Evolutionary conservation across 768 basidiomycete species (phyloP).

Genomic region (Rossbeevera mucosa): DNA sequence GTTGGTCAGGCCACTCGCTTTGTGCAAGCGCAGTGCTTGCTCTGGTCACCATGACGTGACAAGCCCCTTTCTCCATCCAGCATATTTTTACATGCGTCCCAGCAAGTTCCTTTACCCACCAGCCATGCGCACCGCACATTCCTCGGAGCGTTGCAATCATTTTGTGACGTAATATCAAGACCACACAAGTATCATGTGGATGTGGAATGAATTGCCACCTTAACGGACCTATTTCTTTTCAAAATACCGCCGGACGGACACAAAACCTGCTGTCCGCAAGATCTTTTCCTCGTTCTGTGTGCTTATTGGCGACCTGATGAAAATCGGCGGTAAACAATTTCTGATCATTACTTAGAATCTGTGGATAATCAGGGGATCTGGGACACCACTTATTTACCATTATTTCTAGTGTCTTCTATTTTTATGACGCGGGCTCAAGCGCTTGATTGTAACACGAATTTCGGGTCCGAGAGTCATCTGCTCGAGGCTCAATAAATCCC

Average conservation of each 20-base stretch:
- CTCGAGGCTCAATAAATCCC: neutral
- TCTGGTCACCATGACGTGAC: neutral
- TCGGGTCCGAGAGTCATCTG: neutral
- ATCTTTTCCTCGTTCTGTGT: neutral
- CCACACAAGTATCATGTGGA: neutral
- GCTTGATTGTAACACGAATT: neutral
- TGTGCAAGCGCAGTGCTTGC: neutral
- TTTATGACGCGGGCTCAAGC: too few relatives aligned
- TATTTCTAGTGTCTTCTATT: neutral
- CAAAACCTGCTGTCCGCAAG: neutral
- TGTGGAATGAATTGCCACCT: neutral
- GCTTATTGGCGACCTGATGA: neutral
- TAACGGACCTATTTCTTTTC: neutral
- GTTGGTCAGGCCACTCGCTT: neutral
- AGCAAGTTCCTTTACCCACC: neutral
- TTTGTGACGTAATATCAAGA: neutral
- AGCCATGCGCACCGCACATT: neutral
- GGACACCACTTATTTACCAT: neutral
- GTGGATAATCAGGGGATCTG: neutral
- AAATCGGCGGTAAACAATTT: neutral
- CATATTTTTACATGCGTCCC: neutral
- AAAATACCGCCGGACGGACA: neutral
- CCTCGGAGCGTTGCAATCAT: neutral
- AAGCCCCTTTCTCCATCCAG: neutral
- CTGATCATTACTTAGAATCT: neutral